A percentile compares a stretch with the other conserved stretches of the same genome.
Evolutionary conservation across 2,329 filamentous ascomycete genomes (phyloP).

Genomic region (Fusarium cyanostomum): DNA sequence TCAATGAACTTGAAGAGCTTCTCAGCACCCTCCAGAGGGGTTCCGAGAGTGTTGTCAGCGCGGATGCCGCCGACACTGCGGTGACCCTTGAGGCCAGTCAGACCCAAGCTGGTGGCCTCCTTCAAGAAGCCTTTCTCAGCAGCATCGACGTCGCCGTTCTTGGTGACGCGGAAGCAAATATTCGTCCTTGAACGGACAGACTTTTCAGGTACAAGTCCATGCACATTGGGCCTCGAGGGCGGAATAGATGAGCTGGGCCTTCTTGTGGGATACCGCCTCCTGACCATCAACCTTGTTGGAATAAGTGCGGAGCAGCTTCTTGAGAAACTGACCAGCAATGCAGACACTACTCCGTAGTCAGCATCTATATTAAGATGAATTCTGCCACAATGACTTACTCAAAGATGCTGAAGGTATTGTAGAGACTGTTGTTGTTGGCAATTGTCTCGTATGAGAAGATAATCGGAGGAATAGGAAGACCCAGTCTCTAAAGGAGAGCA

Average conservation of each 20-base stretch:
- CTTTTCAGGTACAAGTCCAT: conserved; percentile 80
- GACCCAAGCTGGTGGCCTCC: conserved; percentile 71
- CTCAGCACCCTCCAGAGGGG: conserved; percentile 72
- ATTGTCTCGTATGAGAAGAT: conserved; percentile 86
- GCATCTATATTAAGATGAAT: neutral
- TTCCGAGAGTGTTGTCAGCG: conserved; percentile 83
- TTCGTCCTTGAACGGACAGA: conserved; percentile 88
- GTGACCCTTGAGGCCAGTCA: conserved; percentile 89
- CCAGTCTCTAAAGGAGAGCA: conserved; percentile 75
- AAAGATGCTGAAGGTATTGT: conserved; percentile 96
- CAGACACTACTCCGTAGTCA: conserved; percentile 69
- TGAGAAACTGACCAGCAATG: conserved; percentile 88
- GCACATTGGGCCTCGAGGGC: conserved; percentile 81
- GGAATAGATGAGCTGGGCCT: conserved; percentile 79
- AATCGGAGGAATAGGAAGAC: conserved; percentile 79
- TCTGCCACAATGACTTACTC: conserved; percentile 59
- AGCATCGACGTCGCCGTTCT: conserved; percentile 68
- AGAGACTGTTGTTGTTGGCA: conserved; percentile 92
- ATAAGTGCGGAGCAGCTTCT: conserved; percentile 73
- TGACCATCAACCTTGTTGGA: conserved; percentile 79
- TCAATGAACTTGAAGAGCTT: conserved; percentile 73
- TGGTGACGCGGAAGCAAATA: conserved; percentile 84
- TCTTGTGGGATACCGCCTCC: conserved; percentile 75
- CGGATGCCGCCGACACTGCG: conserved; percentile 77
- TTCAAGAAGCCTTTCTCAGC: conserved; percentile 84